Conservation (phyloP, 352 stramenopile genomes). For the Phytophthora agathidicida region DNA sequence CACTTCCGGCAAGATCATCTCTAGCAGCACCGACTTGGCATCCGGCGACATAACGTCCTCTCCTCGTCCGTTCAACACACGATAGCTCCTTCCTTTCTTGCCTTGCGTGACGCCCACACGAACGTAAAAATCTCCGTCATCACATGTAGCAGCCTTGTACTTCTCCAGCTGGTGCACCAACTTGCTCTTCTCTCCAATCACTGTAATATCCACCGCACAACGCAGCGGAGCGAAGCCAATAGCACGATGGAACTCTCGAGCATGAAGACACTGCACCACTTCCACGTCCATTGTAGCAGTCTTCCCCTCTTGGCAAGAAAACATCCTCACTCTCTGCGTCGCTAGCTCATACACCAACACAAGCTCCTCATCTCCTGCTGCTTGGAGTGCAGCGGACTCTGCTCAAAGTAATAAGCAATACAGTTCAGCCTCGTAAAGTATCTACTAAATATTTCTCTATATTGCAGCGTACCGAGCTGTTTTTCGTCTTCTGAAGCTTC, state of each 20-base stretch:
- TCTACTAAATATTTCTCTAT: not conserved
- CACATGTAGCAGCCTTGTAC: conserved; percentile 33
- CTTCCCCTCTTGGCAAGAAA: conserved; percentile 13
- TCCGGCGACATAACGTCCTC: conserved; percentile 20
- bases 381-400: conserved; percentile 20
- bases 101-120: conserved; percentile 29
- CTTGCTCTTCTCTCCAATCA: conserved; percentile 7
- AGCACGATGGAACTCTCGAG: conserved; percentile 48
- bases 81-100: conserved; percentile 26
- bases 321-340: conserved; percentile 21
- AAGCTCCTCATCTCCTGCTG: not conserved
- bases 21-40: conserved; percentile 7
- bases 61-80: conserved; percentile 42
- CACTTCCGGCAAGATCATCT: conserved; percentile 12
- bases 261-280: conserved; percentile 50
- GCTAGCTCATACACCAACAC: conserved; percentile 32
- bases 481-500: conserved; percentile 9
- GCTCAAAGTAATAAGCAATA: conserved; percentile 3
- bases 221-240: conserved; percentile 44
- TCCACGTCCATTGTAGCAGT: conserved; percentile 26
- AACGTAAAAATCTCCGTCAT: conserved; percentile 39
- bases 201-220: conserved; percentile 45
- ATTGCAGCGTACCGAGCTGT: conserved; percentile 15
- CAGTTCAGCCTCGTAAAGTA: not conserved
- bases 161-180: conserved; percentile 33